phyloP scores from a whole-genome alignment of 2,329 filamentous ascomycete species.

The Calonectria hongkongensis region DNA sequence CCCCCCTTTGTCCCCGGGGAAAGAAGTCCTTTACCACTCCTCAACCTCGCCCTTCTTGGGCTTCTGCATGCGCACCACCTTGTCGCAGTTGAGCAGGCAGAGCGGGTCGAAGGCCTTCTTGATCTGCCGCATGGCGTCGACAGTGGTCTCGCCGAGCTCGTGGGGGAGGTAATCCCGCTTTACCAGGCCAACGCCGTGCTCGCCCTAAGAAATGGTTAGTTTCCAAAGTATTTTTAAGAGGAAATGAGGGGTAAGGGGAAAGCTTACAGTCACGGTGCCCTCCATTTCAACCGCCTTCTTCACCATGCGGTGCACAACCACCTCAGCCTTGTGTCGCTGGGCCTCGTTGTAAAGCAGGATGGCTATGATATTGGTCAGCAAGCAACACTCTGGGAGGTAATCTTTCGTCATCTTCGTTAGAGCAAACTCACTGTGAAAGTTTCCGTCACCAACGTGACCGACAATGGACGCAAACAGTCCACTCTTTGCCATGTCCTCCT shows the following conservation, averaged over 20 bases:
- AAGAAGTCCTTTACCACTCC: slow-evolving; percentile 63
- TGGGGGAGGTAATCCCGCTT: slow-evolving; percentile 90
- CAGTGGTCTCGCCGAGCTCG: slow-evolving; percentile 83
- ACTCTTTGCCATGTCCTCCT: slow-evolving; percentile 65
- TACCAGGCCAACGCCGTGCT: slow-evolving; percentile 89
- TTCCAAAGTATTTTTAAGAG: background rate
- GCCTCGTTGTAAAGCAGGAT: slow-evolving; percentile 78
- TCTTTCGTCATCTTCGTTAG: background rate
- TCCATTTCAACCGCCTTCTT: slow-evolving; percentile 90
- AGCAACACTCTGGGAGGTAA: background rate
- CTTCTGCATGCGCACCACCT: slow-evolving; percentile 77
- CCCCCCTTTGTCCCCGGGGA: background rate
- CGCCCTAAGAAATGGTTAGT: slow-evolving; percentile 69
- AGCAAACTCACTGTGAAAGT: slow-evolving; percentile 78
- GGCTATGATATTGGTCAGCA: slow-evolving; percentile 57
- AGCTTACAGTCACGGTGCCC: slow-evolving; percentile 83
- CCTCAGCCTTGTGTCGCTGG: slow-evolving; percentile 80
- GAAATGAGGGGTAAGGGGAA: no score
- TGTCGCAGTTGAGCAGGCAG: slow-evolving; percentile 81
- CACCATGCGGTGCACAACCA: slow-evolving; percentile 87
- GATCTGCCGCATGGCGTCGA: slow-evolving; percentile 90
- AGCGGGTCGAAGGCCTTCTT: slow-evolving; percentile 88
- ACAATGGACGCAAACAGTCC: slow-evolving; percentile 73
- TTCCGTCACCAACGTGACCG: slow-evolving; percentile 85
- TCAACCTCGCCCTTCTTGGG: slow-evolving; percentile 65